Percentiles rank a stretch among this genome's conserved stretches.
Evolutionary conservation across 257 asterid species (phyloP).

Genomic region (Lantana camara): DNA sequence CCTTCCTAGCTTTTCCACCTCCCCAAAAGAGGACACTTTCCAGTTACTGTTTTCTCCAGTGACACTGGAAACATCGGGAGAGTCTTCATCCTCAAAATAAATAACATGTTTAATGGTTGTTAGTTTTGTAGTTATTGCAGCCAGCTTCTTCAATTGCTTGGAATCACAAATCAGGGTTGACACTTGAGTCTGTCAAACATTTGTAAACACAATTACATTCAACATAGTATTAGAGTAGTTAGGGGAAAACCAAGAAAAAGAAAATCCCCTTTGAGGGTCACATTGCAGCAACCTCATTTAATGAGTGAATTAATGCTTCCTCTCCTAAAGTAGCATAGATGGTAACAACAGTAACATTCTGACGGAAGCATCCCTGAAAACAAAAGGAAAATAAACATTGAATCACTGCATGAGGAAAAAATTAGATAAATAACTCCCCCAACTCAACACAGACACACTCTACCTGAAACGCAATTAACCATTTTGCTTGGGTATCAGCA

Average conservation of each 20-base stretch:
- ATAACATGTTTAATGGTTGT: conserved; percentile 57
- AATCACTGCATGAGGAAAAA: conserved; percentile 14
- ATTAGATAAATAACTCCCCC: conserved; percentile 8
- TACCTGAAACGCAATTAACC: conserved; percentile 89
- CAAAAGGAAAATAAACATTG: conserved; percentile 21
- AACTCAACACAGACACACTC: background rate
- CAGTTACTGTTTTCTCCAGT: conserved; percentile 45
- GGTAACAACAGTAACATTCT: conserved; percentile 83
- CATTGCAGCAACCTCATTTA: conserved; percentile 68
- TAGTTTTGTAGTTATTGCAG: conserved; percentile 62
- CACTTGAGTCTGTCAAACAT: conserved; percentile 74
- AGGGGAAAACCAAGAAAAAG: conserved; percentile 4
- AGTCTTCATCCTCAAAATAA: conserved; percentile 66
- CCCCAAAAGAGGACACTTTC: conserved; percentile 64
- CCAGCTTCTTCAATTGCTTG: conserved; percentile 76
- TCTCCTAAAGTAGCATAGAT: conserved; percentile 89
- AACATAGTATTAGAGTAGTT: conserved; percentile 11
- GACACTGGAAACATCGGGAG: conserved; percentile 40
- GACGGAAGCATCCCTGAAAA: conserved; percentile 84
- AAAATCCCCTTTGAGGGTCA: conserved; percentile 6
- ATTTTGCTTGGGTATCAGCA: conserved; percentile 81
- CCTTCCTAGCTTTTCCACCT: conserved; percentile 78
- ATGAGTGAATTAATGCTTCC: conserved; percentile 81
- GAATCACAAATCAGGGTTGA: conserved; percentile 83
- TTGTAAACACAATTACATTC: conserved; percentile 25